Conservation (phyloP, 2,329 filamentous ascomycete species). For the Epichloe glyceriae region DNA sequence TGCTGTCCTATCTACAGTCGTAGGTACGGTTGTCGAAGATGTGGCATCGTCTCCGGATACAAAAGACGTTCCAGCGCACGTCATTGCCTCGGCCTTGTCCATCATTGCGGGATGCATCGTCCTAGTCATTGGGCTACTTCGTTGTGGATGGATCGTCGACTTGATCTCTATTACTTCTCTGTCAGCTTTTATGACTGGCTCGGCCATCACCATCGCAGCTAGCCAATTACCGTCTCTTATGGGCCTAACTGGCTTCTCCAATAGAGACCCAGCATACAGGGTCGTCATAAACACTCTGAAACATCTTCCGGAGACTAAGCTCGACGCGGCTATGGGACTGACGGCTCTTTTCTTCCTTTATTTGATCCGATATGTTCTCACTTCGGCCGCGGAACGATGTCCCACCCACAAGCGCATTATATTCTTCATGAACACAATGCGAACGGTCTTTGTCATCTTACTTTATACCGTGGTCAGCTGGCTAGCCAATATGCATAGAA, state of each 20-base stretch:
- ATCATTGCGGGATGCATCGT: constrained; percentile 70
- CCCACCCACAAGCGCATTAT: constrained; percentile 59
- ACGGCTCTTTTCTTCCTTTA: constrained; percentile 70
- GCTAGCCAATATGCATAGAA: constrained; percentile 60
- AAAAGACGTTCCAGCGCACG: constrained; percentile 46
- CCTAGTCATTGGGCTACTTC: constrained; percentile 61
- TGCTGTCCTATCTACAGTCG: constrained; percentile 86
- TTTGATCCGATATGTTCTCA: constrained; percentile 54
- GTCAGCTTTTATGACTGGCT: constrained; percentile 94
- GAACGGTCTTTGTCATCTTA: constrained; percentile 82
- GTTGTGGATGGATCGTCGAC: constrained; percentile 82
- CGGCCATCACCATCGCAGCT: constrained; percentile 73
- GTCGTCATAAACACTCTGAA: constrained; percentile 77
- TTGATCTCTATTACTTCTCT: constrained; percentile 84
- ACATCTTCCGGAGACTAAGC: constrained; percentile 47
- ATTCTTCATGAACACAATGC: constrained; percentile 85
- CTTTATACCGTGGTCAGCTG: constrained; percentile 88
- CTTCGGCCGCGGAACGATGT: constrained; percentile 51
- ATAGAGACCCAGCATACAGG: constrained; percentile 62
- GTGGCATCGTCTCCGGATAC: constrained; percentile 34
- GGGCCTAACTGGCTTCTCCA: constrained; percentile 64
- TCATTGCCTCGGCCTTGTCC: constrained; percentile 66
- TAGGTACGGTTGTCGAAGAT: constrained; percentile 65
- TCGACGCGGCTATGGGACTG: constrained; percentile 86
- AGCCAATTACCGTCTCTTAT: constrained; percentile 76